Base-by-base conservation (phyloP, 2,329 filamentous ascomycete species). In the Parastagonospora nodorum region DNA sequence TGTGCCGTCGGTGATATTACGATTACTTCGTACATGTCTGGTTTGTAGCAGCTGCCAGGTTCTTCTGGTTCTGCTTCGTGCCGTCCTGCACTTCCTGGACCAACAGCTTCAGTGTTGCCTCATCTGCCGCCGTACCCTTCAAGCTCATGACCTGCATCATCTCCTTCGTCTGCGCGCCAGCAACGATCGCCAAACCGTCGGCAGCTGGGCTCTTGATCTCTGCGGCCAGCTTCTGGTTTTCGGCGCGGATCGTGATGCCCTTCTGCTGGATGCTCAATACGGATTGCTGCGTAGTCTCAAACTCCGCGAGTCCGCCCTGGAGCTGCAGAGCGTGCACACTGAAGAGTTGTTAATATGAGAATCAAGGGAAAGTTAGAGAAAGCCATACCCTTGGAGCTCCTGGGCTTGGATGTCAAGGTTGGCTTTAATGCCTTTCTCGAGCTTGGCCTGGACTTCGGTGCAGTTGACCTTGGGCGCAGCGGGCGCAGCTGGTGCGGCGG, bases 351-450 rank as follows among this genome's bases (percentile, higher is more conserved):
- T 5, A 24, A 24, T 24, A 24, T 24, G 19, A 3, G 19, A 24
- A 3, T 5, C 3, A 24, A 24, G 3, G 19, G 5, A 24, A 24
- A 24, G 5, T n/a, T 19, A 10, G 8, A 8, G 12, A 12, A 4
- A 11, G 19, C 35, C 48, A 10, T 45, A 60, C 63, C 57, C 58
- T 42, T 57, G 44, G 3, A 64, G 45, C 29, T 66, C 63, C 14
- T 61, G 53, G 15, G 51, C 51, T 37, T 66, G 63, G 12, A 66
- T 63, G 19, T 55, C 48, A 19, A 66, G 52, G 31, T 63, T 64
- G 8, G 52, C 46, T 24, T 64, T 49, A 8, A 64, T 66, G 5
- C 61, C 61, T 1, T 50, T 46, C 2, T 48, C 37, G 5, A 66
- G 51, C 9, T 61, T 28, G 8, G 41, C 9, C 5, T 44, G 32